A percentile compares a stretch with the other conserved stretches of the same genome.
phyloP scores from a whole-genome alignment of 257 asterid genomes.

The Verbascum thapsus region DNA sequence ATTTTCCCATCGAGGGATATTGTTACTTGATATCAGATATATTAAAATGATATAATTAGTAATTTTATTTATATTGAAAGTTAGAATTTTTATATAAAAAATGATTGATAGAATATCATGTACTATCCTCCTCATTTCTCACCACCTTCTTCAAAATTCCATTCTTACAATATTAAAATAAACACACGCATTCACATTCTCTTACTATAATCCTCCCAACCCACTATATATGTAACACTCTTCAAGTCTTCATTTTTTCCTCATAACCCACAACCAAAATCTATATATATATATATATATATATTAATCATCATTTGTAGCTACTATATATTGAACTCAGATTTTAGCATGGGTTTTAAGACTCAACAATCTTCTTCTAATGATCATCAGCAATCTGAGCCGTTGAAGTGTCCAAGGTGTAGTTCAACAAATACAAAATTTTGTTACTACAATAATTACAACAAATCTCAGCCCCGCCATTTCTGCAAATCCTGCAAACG shows the following conservation, averaged over 20 bases:
- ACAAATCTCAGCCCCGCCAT: slow-evolving; percentile 41
- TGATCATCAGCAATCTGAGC: slow-evolving; percentile 23
- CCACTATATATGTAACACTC: slow-evolving; percentile 27
- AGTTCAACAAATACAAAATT: slow-evolving; percentile 34
- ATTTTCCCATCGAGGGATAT: too few relatives aligned
- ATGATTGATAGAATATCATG: slow-evolving; percentile 26
- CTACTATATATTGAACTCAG: background rate
- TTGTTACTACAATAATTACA: slow-evolving; percentile 37
- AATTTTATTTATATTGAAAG: too few relatives aligned
- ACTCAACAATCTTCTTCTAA: slow-evolving; percentile 33
- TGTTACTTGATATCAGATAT: too few relatives aligned
- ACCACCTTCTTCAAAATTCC: slow-evolving; percentile 37
- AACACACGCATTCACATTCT: slow-evolving; percentile 21
- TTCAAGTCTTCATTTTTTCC: background rate
- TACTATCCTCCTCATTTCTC: slow-evolving; percentile 35
- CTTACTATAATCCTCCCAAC: slow-evolving; percentile 12
- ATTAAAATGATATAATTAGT: too few relatives aligned
- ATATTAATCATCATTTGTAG: too few relatives aligned
- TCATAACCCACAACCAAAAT: background rate
- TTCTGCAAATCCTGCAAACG: slow-evolving; percentile 38
- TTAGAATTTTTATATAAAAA: background rate
- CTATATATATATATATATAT: too few relatives aligned
- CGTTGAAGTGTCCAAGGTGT: slow-evolving; percentile 37
- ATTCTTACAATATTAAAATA: slow-evolving; percentile 4
- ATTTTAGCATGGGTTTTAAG: slow-evolving; percentile 38